Base-by-base conservation (phyloP, 2,329 filamentous ascomycete genomes). In the Cladosporium sp. region DNA sequence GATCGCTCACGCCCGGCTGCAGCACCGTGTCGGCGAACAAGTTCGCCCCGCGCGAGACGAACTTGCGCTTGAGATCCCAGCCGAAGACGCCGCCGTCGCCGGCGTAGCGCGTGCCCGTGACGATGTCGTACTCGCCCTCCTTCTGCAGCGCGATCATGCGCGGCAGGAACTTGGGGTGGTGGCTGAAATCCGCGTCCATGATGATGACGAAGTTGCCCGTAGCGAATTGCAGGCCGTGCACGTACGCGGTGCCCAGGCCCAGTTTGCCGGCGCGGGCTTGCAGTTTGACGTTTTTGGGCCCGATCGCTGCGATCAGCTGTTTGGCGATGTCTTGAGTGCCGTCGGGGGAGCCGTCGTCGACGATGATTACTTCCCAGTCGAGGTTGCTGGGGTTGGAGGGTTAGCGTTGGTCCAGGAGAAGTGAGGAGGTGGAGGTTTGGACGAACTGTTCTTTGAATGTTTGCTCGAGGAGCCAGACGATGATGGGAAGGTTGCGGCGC, bases 101-200 rank as follows among this genome's bases (percentile, higher is more conserved):
- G 9, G 90, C 90, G 72, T 99, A 99, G 55, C 93, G 82, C 40
- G 93, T 99, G 47, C 93, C 93, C 1, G 92, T 97, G 41, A 99
- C 91, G 62, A 99, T 99, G 67, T 99, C 93, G 75, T 89, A 95
- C 76, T 89, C 83, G 58, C 77, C 85, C 50, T 76, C 73, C 70
- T 83, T 80, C 72, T 97, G 93, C 59, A 84, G 80, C 53, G 80
- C 80, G 64, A 99, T 89, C 89, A 99, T 97, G 67, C 85, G 79
- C 48, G 91, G 85, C 72, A 99, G 96, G 81, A 97, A 99, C 75
- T 97, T 99, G 67, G 93, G 93, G 78, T 99, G 93, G 76, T 99
- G 93, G 62, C 84, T 89, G 80, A 99, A 99, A 75, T 99, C 93
- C 73, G 95, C 93, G 77, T 99, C 93, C 93, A 99, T 99, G 80